A percentile compares a stretch with the other conserved stretches of the same genome.
These are phyloP conservation scores for Lactuca sativa DNA, from an alignment of 129 eudicot species.

Conservation along the genomic window DNA sequence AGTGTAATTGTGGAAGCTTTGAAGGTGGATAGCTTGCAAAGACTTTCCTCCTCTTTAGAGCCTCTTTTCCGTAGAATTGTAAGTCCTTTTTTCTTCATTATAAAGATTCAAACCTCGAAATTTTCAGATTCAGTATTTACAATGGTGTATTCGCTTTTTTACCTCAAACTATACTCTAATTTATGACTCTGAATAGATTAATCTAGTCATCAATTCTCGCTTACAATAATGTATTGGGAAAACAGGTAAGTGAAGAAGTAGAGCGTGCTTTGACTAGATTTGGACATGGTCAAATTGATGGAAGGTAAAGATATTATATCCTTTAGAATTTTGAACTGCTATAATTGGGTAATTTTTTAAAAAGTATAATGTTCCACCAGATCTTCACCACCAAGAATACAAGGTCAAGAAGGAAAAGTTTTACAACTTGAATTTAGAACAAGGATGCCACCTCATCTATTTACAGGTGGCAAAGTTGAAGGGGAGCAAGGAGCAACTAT, in stretches of 20 bases:
- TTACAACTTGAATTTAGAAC: conserved; percentile 47
- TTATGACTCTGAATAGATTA: no score
- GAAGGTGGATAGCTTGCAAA: conserved; percentile 58
- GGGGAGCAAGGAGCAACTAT: conserved; percentile 63
- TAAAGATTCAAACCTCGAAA: background rate
- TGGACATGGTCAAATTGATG: conserved; percentile 44
- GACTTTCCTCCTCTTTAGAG: conserved; percentile 54
- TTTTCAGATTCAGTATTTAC: no score
- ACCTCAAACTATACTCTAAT: no score
- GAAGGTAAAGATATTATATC: conserved; percentile 37
- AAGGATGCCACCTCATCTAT: conserved; percentile 64
- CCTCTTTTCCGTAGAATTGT: conserved; percentile 60
- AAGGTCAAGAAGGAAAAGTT: conserved; percentile 43
- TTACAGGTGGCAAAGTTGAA: conserved; percentile 58
- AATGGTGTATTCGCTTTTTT: no score
- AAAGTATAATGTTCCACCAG: conserved; percentile 8
- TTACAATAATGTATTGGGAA: conserved; percentile 2
- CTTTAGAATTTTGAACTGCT: background rate
- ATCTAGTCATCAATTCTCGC: background rate
- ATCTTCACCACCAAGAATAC: conserved; percentile 48
- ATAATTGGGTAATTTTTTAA: no score
- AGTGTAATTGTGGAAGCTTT: conserved; percentile 60
- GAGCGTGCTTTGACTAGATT: conserved; percentile 61
- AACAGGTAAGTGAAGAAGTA: conserved; percentile 59
- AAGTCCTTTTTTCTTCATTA: conserved; percentile 22